Evolutionary conservation across 345 rosid species (phyloP).

Genomic region (Kandelia obovata): DNA sequence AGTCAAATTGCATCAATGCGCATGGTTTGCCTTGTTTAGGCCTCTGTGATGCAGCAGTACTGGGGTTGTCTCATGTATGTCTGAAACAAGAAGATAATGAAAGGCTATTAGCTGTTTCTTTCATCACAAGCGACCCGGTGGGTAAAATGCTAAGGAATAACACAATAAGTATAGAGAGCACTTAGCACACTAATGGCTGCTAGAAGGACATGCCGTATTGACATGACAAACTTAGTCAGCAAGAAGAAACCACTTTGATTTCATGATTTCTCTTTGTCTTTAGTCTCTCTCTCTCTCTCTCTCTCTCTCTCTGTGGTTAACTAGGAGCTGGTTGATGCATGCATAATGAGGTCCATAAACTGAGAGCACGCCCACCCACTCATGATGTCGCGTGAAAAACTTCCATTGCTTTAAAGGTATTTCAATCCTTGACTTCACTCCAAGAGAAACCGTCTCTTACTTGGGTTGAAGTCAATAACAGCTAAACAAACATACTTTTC

Average conservation of each 20-base stretch:
- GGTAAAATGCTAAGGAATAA: background rate
- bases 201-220: constrained; percentile 8
- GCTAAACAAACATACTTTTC: constrained; percentile 24
- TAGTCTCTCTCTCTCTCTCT: constrained; percentile 6
- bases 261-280: constrained; percentile 5
- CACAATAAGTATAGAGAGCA: background rate
- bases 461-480: constrained; percentile 22
- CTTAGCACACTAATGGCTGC: constrained; percentile 15
- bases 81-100: background rate
- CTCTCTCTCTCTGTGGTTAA: background rate
- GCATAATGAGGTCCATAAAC: constrained; percentile 27
- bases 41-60: background rate
- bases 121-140: constrained; percentile 13
- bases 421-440: constrained; percentile 38
- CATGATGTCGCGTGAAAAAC: constrained; percentile 38
- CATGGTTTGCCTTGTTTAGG: constrained; percentile 18
- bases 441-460: constrained; percentile 25
- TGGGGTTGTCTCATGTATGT: background rate
- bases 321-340: constrained; percentile 11
- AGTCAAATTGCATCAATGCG: constrained; percentile 20
- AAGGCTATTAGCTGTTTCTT: constrained; percentile 12
- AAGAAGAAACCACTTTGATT: constrained; percentile 5
- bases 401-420: constrained; percentile 42
- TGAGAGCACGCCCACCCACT: constrained; percentile 55
- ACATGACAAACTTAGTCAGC: constrained; percentile 24